Conservation (phyloP, 805 yeast species). For the Hemisphaericaspora nanyangensis region DNA sequence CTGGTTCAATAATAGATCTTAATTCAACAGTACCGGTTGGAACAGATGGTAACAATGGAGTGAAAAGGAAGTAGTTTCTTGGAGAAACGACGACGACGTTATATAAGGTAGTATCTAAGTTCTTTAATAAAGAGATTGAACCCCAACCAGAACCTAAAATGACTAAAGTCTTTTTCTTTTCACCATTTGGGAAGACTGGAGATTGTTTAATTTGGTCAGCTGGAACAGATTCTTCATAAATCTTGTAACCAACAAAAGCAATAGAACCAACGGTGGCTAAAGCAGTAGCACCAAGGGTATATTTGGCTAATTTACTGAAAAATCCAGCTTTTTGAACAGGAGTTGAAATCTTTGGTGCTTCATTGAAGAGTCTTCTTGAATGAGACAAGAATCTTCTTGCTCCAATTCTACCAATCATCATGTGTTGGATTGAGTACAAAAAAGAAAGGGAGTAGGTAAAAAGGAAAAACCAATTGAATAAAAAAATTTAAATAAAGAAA, state of each 20-base stretch:
- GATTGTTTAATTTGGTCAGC: slow-evolving; percentile 57
- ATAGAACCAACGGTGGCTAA: slow-evolving; percentile 53
- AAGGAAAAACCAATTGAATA: not conserved
- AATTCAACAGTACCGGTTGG: slow-evolving; percentile 91
- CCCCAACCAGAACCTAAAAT: slow-evolving; percentile 95
- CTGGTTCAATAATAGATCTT: slow-evolving; percentile 92
- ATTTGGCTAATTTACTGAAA: slow-evolving; percentile 43
- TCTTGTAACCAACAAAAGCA: slow-evolving; percentile 47
- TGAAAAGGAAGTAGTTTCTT: slow-evolving; percentile 90
- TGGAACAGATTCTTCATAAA: slow-evolving; percentile 63
- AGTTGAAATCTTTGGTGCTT: slow-evolving; percentile 9
- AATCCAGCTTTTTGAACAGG: slow-evolving; percentile 19
- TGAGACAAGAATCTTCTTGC: slow-evolving; percentile 11
- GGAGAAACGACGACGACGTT: slow-evolving; percentile 91
- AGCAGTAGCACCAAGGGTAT: slow-evolving; percentile 44
- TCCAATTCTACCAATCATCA: slow-evolving; percentile 12
- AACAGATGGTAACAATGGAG: slow-evolving; percentile 92
- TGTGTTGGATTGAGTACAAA: not conserved
- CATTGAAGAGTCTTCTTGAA: slow-evolving; percentile 7
- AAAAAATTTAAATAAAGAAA: too few relatives aligned
- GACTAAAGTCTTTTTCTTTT: slow-evolving; percentile 69
- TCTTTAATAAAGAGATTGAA: slow-evolving; percentile 76
- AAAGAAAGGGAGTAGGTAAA: not conserved
- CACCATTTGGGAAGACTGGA: slow-evolving; percentile 52
- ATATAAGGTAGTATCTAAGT: slow-evolving; percentile 80